A percentile compares a stretch with the other conserved stretches of the same genome.
Evolutionary conservation across 371 early-diverging fungal genomes (phyloP).

Genomic region (Actinomucor elegans): DNA sequence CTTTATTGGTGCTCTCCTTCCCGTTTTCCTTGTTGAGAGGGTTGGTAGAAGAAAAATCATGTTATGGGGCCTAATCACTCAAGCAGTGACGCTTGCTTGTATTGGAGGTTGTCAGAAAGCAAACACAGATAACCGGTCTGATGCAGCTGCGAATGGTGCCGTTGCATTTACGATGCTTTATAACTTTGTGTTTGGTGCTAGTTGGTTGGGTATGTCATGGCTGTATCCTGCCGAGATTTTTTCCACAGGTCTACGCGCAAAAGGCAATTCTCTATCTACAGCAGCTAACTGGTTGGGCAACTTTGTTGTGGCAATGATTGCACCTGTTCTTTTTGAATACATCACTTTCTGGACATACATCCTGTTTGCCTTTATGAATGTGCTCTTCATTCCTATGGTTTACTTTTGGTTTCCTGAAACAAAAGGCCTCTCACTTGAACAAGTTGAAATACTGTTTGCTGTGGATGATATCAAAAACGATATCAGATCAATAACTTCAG

Average conservation of each 20-base stretch:
- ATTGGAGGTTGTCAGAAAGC: constrained; percentile 30
- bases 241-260: constrained; percentile 49
- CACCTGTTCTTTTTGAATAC: constrained; percentile 55
- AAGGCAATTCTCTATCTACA: constrained; percentile 47
- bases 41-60: constrained; percentile 27
- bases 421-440: constrained; percentile 51
- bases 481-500: constrained; percentile 2
- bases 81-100: constrained; percentile 19
- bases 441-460: constrained; percentile 49
- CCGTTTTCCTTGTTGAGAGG: constrained; percentile 27
- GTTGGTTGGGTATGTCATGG: constrained; percentile 53
- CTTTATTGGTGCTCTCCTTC: constrained; percentile 36
- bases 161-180: constrained; percentile 43
- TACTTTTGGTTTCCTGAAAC: constrained; percentile 48
- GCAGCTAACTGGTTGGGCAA: constrained; percentile 67
- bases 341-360: constrained; percentile 54
- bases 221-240: constrained; percentile 76
- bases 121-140: constrained; percentile 13
- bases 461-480: constrained; percentile 16
- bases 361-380: constrained; percentile 23
- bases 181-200: constrained; percentile 52
- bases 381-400: constrained; percentile 33
- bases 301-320: constrained; percentile 44
- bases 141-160: constrained; percentile 22
- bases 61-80: constrained; percentile 20